phyloP scores from a whole-genome alignment of 208 protist species.

The Crithidia expoeki region DNA sequence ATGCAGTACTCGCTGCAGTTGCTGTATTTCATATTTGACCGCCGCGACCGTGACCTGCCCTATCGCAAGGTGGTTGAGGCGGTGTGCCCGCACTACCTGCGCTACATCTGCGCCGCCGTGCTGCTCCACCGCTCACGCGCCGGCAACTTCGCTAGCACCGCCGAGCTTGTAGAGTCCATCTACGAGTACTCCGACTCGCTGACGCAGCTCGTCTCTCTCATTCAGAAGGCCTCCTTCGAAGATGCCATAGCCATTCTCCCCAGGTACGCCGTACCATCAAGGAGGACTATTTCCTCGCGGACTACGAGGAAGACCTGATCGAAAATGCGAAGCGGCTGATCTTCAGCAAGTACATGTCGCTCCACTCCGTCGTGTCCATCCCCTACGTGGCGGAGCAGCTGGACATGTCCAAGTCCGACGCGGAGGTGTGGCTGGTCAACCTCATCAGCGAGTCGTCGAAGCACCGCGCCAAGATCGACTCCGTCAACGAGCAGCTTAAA shows the following conservation, averaged over 20 bases:
- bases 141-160: constrained; percentile 68
- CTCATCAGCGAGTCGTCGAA: constrained; percentile 88
- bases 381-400: constrained; percentile 83
- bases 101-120: constrained; percentile 89
- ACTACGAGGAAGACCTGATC: constrained; percentile 74
- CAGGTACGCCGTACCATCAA: constrained; percentile 58
- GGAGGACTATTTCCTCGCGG: constrained; percentile 85
- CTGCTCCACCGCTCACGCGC: constrained; percentile 82
- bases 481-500: constrained; percentile 84
- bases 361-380: constrained; percentile 89
- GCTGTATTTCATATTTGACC: constrained; percentile 86
- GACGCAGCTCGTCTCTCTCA: constrained; percentile 77
- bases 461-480: constrained; percentile 92
- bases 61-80: constrained; percentile 89
- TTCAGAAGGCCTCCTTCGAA: constrained; percentile 76
- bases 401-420: constrained; percentile 66
- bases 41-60: constrained; percentile 53
- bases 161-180: constrained; percentile 65
- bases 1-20: constrained; percentile 78
- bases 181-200: constrained; percentile 91
- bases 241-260: constrained; percentile 80
- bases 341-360: constrained; percentile 86
- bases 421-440: constrained; percentile 91
- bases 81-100: constrained; percentile 89
- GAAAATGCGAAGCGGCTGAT: constrained; percentile 82